A percentile compares a stretch with the other conserved stretches of the same genome.
These are phyloP conservation scores for Dryas integrifolia DNA, from an alignment of 331 rosid genomes.

Conservation along the genomic window DNA sequence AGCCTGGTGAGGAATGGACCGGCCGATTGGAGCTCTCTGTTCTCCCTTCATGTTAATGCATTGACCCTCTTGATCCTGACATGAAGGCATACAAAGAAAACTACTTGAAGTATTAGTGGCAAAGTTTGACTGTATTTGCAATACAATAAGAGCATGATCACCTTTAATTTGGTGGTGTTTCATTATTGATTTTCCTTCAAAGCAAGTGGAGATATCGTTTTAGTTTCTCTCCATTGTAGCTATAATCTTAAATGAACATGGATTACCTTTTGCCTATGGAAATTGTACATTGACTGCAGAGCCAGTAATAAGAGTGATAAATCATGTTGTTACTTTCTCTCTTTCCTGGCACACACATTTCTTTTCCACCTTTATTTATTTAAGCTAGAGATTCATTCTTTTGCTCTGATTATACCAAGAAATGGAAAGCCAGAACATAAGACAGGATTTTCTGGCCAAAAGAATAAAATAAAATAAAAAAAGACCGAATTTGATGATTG, in stretches of 20 bases:
- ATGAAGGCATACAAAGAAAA: neutral
- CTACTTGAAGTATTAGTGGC: neutral
- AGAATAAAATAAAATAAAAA: too few species aligned
- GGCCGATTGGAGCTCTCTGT: slow-evolving; percentile 71
- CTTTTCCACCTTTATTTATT: too few species aligned
- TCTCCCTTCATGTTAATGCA: slow-evolving; percentile 49
- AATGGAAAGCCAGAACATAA: too few species aligned
- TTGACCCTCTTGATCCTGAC: slow-evolving; percentile 1
- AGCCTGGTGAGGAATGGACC: slow-evolving; percentile 91
- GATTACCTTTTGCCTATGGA: neutral
- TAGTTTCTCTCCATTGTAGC: slow-evolving; percentile 26
- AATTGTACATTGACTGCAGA: neutral
- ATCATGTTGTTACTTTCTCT: neutral
- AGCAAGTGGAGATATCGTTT: slow-evolving; percentile 33
- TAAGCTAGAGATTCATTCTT: too few species aligned
- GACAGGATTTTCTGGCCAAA: too few species aligned
- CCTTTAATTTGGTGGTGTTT: slow-evolving; percentile 20
- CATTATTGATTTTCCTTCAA: neutral
- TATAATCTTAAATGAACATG: slow-evolving; percentile 6
- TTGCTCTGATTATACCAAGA: too few species aligned
- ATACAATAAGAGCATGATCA: slow-evolving; percentile 13
- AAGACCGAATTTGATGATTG: too few species aligned
- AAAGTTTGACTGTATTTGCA: neutral
- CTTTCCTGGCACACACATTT: neutral
- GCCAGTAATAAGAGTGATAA: neutral